phyloP scores from a whole-genome alignment of 2,329 filamentous ascomycete species.

The Ophiognomonia clavigignenti-juglandacearum region DNA sequence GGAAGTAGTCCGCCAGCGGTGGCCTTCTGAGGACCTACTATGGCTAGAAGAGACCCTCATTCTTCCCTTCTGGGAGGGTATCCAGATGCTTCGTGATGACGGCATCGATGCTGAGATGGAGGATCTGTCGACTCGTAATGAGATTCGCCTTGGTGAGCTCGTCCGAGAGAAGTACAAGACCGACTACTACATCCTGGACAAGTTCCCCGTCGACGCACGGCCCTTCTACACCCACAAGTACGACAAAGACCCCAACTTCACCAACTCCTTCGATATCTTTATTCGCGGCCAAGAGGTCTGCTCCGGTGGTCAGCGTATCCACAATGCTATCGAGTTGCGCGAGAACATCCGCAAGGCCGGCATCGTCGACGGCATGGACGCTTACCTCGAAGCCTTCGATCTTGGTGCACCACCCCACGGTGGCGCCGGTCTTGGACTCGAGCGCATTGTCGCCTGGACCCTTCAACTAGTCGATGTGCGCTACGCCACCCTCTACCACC shows the following conservation, averaged over 20 bases:
- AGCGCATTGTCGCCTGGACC: slow-evolving; percentile 82
- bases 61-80: slow-evolving; percentile 72
- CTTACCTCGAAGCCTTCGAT: slow-evolving; percentile 84
- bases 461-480: slow-evolving; percentile 85
- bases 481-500: slow-evolving; percentile 79
- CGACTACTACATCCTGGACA: slow-evolving; percentile 92
- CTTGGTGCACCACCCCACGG: slow-evolving; percentile 86
- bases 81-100: slow-evolving; percentile 78
- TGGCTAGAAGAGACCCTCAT: slow-evolving; percentile 83
- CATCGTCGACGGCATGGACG: slow-evolving; percentile 77
- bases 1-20: slow-evolving; percentile 74
- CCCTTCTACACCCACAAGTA: slow-evolving; percentile 93
- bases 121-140: slow-evolving; percentile 79
- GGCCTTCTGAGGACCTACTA: slow-evolving; percentile 80
- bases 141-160: slow-evolving; percentile 78
- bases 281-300: slow-evolving; percentile 89
- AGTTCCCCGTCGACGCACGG: slow-evolving; percentile 78
- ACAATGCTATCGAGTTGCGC: slow-evolving; percentile 69
- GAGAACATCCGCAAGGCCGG: slow-evolving; percentile 72
- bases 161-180: slow-evolving; percentile 83
- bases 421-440: slow-evolving; percentile 83
- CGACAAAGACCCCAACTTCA: slow-evolving; percentile 64
- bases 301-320: slow-evolving; percentile 88
- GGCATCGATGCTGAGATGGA: slow-evolving; percentile 67
- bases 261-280: slow-evolving; percentile 95